phyloP scores from a whole-genome alignment of 345 rosid species.

The Eucalyptus cloeziana region DNA sequence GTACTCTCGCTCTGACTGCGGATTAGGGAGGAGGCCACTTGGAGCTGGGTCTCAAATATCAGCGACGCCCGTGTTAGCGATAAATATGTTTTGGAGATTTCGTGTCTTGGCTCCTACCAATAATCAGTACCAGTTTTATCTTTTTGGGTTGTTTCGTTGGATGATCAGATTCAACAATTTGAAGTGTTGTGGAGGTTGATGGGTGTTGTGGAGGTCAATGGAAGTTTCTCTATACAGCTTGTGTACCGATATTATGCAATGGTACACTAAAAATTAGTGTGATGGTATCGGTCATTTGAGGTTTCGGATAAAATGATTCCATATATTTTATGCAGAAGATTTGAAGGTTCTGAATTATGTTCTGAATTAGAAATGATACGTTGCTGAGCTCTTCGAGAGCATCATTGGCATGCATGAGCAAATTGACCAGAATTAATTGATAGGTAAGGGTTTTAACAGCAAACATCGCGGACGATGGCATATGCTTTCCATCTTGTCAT shows the following conservation, averaged over 20 bases:
- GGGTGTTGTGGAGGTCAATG: neutral
- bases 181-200: neutral
- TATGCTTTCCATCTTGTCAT: neutral
- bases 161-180: neutral
- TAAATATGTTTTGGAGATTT: neutral
- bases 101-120: neutral
- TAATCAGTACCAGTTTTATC: neutral
- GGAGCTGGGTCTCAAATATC: neutral
- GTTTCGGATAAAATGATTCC: neutral
- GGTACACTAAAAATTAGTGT: neutral
- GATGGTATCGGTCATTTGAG: neutral
- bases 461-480: neutral
- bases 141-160: neutral
- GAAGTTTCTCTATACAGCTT: neutral
- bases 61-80: neutral
- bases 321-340: neutral
- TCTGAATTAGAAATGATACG: neutral
- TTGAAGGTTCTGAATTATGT: neutral
- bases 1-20: neutral
- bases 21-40: neutral
- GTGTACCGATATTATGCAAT: neutral
- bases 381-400: neutral
- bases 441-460: neutral
- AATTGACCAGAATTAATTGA: neutral
- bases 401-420: neutral